Evolutionary conservation across 352 stramenopile species (phyloP).

Genomic region (Globisporangium nunn): DNA sequence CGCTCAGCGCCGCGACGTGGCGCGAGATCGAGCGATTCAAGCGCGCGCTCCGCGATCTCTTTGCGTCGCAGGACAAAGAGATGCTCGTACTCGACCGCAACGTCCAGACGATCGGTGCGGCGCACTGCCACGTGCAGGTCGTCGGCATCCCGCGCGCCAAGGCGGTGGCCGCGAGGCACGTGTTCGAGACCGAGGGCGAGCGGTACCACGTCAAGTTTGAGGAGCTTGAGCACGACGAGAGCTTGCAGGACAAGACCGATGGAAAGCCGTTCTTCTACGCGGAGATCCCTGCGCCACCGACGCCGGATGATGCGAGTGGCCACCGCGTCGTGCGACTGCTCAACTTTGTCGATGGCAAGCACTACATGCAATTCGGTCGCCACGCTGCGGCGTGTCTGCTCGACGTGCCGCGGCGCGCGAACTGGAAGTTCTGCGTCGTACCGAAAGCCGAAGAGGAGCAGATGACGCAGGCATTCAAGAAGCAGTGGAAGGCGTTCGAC

Average conservation of each 20-base stretch:
- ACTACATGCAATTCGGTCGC: slow-evolving; percentile 82
- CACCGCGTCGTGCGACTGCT: slow-evolving; percentile 28
- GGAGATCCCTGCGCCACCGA: slow-evolving; percentile 27
- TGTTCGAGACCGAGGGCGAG: slow-evolving; percentile 61
- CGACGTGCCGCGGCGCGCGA: slow-evolving; percentile 52
- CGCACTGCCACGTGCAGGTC: slow-evolving; percentile 72
- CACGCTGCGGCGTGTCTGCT: slow-evolving; percentile 54
- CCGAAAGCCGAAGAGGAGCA: slow-evolving; percentile 61
- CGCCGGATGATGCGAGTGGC: slow-evolving; percentile 24
- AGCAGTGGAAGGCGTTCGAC: slow-evolving; percentile 60
- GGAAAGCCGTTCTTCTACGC: slow-evolving; percentile 61
- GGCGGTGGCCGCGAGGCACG: slow-evolving; percentile 22
- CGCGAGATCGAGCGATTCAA: slow-evolving; percentile 71
- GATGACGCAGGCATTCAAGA: slow-evolving; percentile 60
- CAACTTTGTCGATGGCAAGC: slow-evolving; percentile 62
- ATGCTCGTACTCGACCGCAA: slow-evolving; percentile 78
- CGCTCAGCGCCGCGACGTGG: slow-evolving; percentile 30
- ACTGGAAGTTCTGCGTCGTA: slow-evolving; percentile 84
- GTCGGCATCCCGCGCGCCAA: slow-evolving; percentile 50
- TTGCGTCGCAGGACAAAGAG: slow-evolving; percentile 56
- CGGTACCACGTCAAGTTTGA: slow-evolving; percentile 72
- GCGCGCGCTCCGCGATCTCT: slow-evolving; percentile 44
- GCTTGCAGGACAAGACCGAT: slow-evolving; percentile 29
- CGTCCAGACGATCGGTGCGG: slow-evolving; percentile 57
- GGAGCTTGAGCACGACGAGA: slow-evolving; percentile 28